Percentiles rank a stretch among this genome's conserved stretches.
These are phyloP conservation scores for Rubia tinctorum DNA, from an alignment of 305 asterid species.

Conservation along the genomic window DNA sequence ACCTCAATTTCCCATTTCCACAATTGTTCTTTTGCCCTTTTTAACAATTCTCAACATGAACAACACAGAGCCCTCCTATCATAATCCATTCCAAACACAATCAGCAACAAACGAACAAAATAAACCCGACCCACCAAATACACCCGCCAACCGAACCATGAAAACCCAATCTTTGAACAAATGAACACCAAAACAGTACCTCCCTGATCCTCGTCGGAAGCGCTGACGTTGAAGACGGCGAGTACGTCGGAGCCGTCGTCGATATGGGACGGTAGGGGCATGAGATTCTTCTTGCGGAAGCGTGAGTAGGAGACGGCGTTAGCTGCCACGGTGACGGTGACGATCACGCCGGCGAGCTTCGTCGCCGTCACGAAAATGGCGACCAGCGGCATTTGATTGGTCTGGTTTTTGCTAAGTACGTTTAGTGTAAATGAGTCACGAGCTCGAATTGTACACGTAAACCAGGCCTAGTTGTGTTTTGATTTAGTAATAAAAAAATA, in stretches of 20 bases:
- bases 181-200: neutral
- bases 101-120: neutral
- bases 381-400: slow-evolving; percentile 16
- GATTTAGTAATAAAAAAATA: too few species aligned
- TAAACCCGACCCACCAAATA: neutral
- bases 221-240: slow-evolving; percentile 51
- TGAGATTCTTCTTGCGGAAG: slow-evolving; percentile 48
- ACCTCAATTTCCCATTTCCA: neutral
- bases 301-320: slow-evolving; percentile 67
- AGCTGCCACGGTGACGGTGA: slow-evolving; percentile 81
- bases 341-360: slow-evolving; percentile 76
- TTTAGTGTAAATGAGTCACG: too few species aligned
- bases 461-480: too few species aligned
- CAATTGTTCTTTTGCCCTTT: neutral
- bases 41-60: too few species aligned
- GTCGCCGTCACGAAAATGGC: slow-evolving; percentile 64
- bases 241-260: slow-evolving; percentile 62
- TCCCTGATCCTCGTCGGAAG: slow-evolving; percentile 14
- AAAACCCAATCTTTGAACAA: neutral
- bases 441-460: too few species aligned
- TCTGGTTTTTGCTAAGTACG: neutral
- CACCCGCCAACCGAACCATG: neutral
- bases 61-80: too few species aligned
- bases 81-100: neutral
- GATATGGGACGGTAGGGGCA: slow-evolving; percentile 55